Conservation (phyloP, 2,329 filamentous ascomycete species). For the Aspergillus unguis region DNA sequence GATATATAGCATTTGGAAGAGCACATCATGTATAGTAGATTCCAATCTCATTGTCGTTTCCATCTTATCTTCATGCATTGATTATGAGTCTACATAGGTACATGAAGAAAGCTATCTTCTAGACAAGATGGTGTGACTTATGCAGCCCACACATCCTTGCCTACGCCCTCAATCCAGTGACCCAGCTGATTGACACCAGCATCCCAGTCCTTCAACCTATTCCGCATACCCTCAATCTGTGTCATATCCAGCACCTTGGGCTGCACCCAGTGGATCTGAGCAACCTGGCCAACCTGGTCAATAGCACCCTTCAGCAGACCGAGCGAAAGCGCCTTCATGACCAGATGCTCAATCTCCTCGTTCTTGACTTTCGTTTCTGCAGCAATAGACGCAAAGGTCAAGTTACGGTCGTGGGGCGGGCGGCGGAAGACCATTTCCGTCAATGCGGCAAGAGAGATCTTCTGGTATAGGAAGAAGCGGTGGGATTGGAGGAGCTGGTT, state of each 20-base stretch:
- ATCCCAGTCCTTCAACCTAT: slow-evolving; percentile 88
- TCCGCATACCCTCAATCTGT: slow-evolving; percentile 91
- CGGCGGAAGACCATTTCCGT: slow-evolving; percentile 96
- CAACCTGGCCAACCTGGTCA: slow-evolving; percentile 91
- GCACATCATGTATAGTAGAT: neutral
- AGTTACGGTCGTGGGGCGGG: slow-evolving; percentile 89
- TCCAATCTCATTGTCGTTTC: slow-evolving; percentile 1
- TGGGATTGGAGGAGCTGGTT: slow-evolving; percentile 77
- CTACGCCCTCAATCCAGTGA: slow-evolving; percentile 92
- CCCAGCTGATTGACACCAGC: slow-evolving; percentile 91
- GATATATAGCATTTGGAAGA: neutral
- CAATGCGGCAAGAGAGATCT: slow-evolving; percentile 93
- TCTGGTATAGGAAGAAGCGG: slow-evolving; percentile 83
- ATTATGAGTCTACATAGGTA: slow-evolving; percentile 16
- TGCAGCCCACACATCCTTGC: slow-evolving; percentile 93
- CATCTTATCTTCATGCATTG: slow-evolving; percentile 1
- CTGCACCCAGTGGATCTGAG: slow-evolving; percentile 97
- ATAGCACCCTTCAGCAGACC: slow-evolving; percentile 88
- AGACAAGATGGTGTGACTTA: slow-evolving; percentile 39
- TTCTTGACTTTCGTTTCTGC: slow-evolving; percentile 87
- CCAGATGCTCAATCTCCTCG: slow-evolving; percentile 92
- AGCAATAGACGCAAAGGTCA: slow-evolving; percentile 85
- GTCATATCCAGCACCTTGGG: slow-evolving; percentile 95
- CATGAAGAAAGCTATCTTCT: slow-evolving; percentile 16
- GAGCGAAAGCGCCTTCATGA: slow-evolving; percentile 98